phyloP scores from a whole-genome alignment of 345 rosid species.

The Eucalyptus urophylla region DNA sequence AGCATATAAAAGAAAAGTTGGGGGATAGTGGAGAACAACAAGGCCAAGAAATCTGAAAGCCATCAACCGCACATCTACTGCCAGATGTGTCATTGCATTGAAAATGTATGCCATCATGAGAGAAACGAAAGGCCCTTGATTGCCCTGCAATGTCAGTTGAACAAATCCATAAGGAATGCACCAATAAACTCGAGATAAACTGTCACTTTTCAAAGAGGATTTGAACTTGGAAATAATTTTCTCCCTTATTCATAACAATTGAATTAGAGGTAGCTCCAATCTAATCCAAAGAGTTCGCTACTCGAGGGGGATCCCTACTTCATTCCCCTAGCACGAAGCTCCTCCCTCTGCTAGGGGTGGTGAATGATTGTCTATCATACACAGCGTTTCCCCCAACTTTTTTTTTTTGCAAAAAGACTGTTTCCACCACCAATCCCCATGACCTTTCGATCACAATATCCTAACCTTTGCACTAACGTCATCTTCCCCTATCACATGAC shows the following conservation, averaged over 20 bases:
- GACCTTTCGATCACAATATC: not conserved
- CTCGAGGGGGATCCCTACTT: not conserved
- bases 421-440: not conserved
- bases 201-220: not conserved
- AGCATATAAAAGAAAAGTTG: conserved; percentile 50
- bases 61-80: conserved; percentile 76
- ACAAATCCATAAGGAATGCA: not conserved
- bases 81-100: conserved; percentile 62
- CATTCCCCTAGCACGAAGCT: not conserved
- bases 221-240: not conserved
- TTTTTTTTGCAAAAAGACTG: not conserved
- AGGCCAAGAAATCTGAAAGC: conserved; percentile 74
- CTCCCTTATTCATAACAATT: not conserved
- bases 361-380: not conserved
- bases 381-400: not conserved
- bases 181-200: not conserved
- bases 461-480: not conserved
- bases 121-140: conserved; percentile 54
- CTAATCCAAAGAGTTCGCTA: not conserved
- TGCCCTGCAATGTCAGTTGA: conserved; percentile 42
- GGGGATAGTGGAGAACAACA: conserved; percentile 51
- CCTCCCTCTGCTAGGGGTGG: not conserved
- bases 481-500: not conserved
- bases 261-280: not conserved
- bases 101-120: conserved; percentile 70